Evolutionary conservation across 305 asterid species (phyloP), one percentile per base, ranked within the genome.

Genomic region (Ilex paraguariensis): DNA sequence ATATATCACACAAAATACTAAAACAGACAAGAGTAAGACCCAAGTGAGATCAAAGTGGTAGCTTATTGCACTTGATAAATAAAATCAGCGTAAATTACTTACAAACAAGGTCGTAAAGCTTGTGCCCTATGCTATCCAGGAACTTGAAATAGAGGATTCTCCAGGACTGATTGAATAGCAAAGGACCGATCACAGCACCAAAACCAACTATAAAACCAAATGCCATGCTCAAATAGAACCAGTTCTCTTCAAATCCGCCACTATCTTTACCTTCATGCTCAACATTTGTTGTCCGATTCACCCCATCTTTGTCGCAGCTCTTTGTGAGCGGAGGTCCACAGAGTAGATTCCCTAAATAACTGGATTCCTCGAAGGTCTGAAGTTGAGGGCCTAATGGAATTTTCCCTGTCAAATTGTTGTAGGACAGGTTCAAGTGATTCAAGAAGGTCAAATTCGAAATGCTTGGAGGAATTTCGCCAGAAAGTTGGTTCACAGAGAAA

Each of bases 371-470:
- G 32, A 55, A 55, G 32, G 31, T 55, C n/a, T 55, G 59, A 8
- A 55, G 36, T 3, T 55, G 59, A 55, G 59, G 14, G 32, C 59
- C 39, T 55, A 31, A 4, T 55, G 59, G 59, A 31, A 55, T 31
- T 30, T 30, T 55, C 1, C 59, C 59, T 30, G 59, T 16, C 11
- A 55, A 30, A 8, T 31, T 15, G 32, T 55, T 55, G 59, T 30
- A 6, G 6, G 59, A 55, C 36, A 55, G 9, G 59, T 55, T 30
- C 36, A 55, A 55, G 36, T 16, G 4, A 31, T 4, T 30, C 36
- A 55, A 30, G 12, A 55, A 55, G 6, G 11, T 55, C 39, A 55
- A 55, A 4, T 13, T 30, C 13, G 59, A 16, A 17, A 55, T 17
- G 36, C 59, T 55, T 6, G 6, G 6, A 13, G 59, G 59, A 55